A percentile compares a stretch with the other conserved stretches of the same genome.
Conservation (phyloP, 495 filamentous ascomycete species). For the Darksidea phi region DNA sequence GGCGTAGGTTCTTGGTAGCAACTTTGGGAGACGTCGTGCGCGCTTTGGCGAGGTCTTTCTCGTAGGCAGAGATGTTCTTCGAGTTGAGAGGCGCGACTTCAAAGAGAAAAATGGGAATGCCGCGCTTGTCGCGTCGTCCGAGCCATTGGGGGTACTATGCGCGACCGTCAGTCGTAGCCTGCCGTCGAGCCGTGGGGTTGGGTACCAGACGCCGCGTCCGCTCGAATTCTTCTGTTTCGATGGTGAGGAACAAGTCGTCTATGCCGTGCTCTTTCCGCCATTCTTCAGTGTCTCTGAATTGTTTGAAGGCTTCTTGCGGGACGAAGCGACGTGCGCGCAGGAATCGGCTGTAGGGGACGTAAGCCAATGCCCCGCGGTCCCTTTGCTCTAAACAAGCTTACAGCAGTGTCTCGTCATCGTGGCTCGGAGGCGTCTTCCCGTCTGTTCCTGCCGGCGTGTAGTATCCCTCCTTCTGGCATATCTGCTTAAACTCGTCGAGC, state of each 20-base stretch:
- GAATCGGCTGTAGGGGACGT: constrained; percentile 58
- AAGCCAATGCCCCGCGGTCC: neutral
- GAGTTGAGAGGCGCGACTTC: constrained; percentile 77
- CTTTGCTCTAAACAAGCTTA: constrained; percentile 46
- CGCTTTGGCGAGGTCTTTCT: constrained; percentile 56
- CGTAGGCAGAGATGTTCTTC: constrained; percentile 77
- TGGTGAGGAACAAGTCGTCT: constrained; percentile 44
- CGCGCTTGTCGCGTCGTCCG: constrained; percentile 78
- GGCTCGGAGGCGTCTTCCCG: constrained; percentile 53
- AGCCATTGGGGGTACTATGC: constrained; percentile 88
- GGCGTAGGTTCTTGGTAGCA: constrained; percentile 64
- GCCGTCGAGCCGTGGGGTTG: constrained; percentile 15
- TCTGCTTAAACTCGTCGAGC: constrained; percentile 64
- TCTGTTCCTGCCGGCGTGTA: constrained; percentile 56
- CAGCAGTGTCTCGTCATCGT: constrained; percentile 81
- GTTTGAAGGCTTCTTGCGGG: constrained; percentile 68
- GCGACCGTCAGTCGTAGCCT: constrained; percentile 18
- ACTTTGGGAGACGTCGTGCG: constrained; percentile 49
- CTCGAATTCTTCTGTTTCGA: constrained; percentile 76
- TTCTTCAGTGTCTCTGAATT: constrained; percentile 86
- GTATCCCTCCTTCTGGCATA: constrained; percentile 62
- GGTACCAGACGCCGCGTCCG: constrained; percentile 70
- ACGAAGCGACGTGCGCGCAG: constrained; percentile 76
- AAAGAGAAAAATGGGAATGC: constrained; percentile 86
- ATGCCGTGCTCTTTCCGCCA: constrained; percentile 76